Conservation (phyloP, 2,329 filamentous ascomycete genomes). For the Hypoxylon sp. region DNA sequence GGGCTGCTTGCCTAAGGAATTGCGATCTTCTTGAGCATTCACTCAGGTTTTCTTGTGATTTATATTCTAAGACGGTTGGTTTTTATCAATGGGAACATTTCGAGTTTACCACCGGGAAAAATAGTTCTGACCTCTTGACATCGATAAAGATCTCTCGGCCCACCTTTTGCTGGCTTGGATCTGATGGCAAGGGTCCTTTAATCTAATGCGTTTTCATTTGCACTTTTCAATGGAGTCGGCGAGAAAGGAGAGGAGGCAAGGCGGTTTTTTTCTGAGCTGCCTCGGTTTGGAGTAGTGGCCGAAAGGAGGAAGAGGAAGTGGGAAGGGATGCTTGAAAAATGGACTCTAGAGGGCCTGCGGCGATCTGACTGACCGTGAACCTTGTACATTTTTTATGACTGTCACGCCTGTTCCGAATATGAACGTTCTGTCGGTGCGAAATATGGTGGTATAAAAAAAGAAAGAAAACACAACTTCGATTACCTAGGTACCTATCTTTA, state of each 20-base stretch:
- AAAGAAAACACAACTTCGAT: no score
- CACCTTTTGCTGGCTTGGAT: slow-evolving; percentile 48
- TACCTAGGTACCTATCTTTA: no score
- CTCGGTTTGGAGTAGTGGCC: slow-evolving; percentile 38
- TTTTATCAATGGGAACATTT: slow-evolving; percentile 33
- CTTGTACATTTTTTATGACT: slow-evolving; percentile 45
- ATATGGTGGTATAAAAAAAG: slow-evolving; percentile 33
- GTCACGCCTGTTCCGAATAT: slow-evolving; percentile 39
- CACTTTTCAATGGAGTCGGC: no score
- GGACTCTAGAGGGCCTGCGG: slow-evolving; percentile 38
- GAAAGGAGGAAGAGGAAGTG: slow-evolving; percentile 34
- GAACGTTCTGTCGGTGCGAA: slow-evolving; percentile 35
- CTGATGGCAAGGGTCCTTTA: slow-evolving; percentile 44
- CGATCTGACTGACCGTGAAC: slow-evolving; percentile 34
- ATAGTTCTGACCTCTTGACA: slow-evolving; percentile 39
- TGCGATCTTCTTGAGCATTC: slow-evolving; percentile 41
- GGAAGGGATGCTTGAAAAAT: slow-evolving; percentile 23
- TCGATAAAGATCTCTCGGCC: slow-evolving; percentile 41
- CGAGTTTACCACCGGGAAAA: slow-evolving; percentile 26
- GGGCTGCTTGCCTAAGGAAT: slow-evolving; percentile 42
- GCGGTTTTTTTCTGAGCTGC: slow-evolving; percentile 35
- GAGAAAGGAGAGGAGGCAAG: slow-evolving; percentile 26
- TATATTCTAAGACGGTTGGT: slow-evolving; percentile 41
- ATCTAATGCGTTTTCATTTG: slow-evolving; percentile 46
- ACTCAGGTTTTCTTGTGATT: slow-evolving; percentile 47